These are phyloP conservation scores for Miscanthus lutarioriparius DNA, from an alignment of 176 grass and related monocot species.

Conservation along the genomic window DNA sequence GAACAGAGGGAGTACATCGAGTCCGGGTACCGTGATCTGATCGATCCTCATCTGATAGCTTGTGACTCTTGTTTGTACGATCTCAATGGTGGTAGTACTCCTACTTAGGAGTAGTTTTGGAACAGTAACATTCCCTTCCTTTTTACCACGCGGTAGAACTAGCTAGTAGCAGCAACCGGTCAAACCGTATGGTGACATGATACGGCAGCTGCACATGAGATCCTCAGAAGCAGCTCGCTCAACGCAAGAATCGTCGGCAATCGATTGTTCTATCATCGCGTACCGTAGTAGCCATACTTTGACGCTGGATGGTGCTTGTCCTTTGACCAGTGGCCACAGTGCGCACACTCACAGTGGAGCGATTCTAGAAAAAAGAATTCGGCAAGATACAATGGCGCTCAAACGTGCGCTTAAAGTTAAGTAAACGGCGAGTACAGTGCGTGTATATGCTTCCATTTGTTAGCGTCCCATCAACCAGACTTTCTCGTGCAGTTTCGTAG, in stretches of 20 bases:
- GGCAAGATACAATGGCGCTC: too few species aligned
- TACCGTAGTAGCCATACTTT: not conserved
- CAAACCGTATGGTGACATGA: not conserved
- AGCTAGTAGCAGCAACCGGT: not conserved
- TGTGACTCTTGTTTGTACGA: too few species aligned
- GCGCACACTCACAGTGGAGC: not conserved
- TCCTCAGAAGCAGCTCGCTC: not conserved
- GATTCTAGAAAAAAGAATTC: not conserved
- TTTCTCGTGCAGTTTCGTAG: not conserved
- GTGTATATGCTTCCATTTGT: not conserved
- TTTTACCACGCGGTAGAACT: not conserved
- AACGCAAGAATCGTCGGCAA: slow-evolving; percentile 9
- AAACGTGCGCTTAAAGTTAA: too few species aligned
- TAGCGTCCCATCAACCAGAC: not conserved
- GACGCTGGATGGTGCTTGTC: not conserved
- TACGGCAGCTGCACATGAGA: not conserved
- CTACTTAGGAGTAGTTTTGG: not conserved
- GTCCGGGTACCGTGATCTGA: not conserved
- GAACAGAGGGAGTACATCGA: not conserved
- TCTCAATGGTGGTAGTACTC: too few species aligned
- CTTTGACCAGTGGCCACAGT: not conserved
- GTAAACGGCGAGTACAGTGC: not conserved
- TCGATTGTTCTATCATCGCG: slow-evolving; percentile 38
- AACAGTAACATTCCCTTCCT: not conserved
- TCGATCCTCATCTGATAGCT: not conserved